phyloP scores from a whole-genome alignment of 23 red algal genomes.

The Pyropia haitanensis region DNA sequence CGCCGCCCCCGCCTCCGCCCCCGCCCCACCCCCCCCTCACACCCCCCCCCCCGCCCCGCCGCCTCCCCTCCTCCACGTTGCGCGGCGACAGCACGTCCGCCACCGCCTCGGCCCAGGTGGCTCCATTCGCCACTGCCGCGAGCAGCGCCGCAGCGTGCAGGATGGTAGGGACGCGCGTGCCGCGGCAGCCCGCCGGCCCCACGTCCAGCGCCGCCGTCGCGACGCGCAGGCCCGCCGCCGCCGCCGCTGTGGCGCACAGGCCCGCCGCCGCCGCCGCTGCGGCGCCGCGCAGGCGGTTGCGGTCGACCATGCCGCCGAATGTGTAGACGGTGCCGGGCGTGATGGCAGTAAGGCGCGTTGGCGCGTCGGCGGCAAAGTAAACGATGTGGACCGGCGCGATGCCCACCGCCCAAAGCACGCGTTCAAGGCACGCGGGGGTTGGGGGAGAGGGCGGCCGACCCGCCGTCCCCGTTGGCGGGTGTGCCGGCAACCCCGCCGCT shows the following conservation, averaged over 20 bases:
- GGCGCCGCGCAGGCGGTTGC: conserved; percentile 79
- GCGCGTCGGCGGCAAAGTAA: conserved; percentile 62
- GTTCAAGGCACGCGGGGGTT: too few species aligned
- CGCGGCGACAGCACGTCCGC: conserved; percentile 38
- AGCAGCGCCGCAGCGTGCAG: conserved; percentile 62
- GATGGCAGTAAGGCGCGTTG: conserved; percentile 24
- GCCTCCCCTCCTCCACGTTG: conserved; percentile 39
- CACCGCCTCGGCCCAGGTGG: conserved; percentile 61
- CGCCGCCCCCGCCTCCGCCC: too few species aligned
- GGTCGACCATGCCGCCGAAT: conserved; percentile 88
- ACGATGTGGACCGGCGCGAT: conserved; percentile 18
- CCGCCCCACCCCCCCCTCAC: conserved; percentile 20
- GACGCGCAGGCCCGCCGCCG: conserved; percentile 33
- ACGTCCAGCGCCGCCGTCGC: conserved; percentile 28
- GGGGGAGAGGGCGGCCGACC: too few species aligned
- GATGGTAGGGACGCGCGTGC: conserved; percentile 56
- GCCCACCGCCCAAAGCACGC: too few species aligned
- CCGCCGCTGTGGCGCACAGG: too few species aligned
- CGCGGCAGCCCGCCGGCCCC: neutral
- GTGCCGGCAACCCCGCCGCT: too few species aligned
- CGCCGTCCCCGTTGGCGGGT: too few species aligned
- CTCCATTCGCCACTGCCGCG: conserved; percentile 42
- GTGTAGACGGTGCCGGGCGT: conserved; percentile 51
- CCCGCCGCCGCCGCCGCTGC: conserved; percentile 47
- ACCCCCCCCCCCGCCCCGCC: conserved; percentile 6